These are phyloP conservation scores for Discostella stelligera DNA, from an alignment of 352 stramenopile genomes.

Conservation along the genomic window DNA sequence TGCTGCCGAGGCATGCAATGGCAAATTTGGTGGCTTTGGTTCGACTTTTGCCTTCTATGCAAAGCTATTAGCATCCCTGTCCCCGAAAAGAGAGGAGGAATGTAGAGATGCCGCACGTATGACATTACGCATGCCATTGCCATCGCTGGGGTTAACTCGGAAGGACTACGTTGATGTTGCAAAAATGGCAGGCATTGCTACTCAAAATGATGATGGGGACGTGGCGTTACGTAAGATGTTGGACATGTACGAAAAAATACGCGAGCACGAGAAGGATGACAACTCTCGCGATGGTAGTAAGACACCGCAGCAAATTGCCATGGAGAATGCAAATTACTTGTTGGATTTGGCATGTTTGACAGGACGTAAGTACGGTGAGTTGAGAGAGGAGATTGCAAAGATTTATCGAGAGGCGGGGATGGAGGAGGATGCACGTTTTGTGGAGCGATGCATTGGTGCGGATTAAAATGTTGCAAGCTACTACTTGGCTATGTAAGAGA, in stretches of 20 bases:
- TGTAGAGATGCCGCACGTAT: conserved; percentile 70
- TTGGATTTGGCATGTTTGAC: conserved; percentile 66
- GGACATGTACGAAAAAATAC: conserved; percentile 77
- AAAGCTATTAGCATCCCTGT: conserved; percentile 56
- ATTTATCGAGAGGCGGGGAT: conserved; percentile 63
- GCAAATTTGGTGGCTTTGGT: conserved; percentile 73
- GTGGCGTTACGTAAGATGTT: conserved; percentile 59
- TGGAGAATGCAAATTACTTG: conserved; percentile 76
- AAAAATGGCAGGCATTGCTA: conserved; percentile 56
- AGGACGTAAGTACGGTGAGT: conserved; percentile 52
- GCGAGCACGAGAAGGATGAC: conserved; percentile 66
- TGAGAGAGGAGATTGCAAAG: conserved; percentile 59
- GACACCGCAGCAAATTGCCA: conserved; percentile 63
- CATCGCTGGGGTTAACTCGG: conserved; percentile 56
- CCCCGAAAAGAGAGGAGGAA: conserved; percentile 60
- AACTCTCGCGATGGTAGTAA: conserved; percentile 45
- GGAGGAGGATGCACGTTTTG: conserved; percentile 50
- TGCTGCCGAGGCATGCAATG: conserved; percentile 73
- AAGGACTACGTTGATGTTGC: conserved; percentile 62
- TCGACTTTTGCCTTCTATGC: conserved; percentile 79
- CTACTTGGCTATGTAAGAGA: too few species aligned
- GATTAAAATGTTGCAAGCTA: neutral
- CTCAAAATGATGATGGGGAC: conserved; percentile 36
- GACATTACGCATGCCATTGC: conserved; percentile 70
- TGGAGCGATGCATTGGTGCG: conserved; percentile 16